phyloP scores from a whole-genome alignment of 352 stramenopile genomes.

The Pilasporangium apinafurcum region DNA sequence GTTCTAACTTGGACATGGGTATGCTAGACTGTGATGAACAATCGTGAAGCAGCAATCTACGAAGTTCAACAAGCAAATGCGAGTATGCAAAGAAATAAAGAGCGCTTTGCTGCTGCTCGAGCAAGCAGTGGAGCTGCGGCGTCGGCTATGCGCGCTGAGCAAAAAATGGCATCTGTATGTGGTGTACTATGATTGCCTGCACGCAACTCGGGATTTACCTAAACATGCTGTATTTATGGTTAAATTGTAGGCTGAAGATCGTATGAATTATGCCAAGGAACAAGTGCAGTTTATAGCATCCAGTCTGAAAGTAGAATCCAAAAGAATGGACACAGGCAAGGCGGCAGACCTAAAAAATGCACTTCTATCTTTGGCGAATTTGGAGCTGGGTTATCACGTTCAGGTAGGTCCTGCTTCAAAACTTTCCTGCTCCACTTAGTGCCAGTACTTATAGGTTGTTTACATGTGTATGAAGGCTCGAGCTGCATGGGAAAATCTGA shows the following conservation, averaged over 20 bases:
- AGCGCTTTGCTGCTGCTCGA: constrained; percentile 76
- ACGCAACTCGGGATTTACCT: background rate
- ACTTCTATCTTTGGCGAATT: constrained; percentile 66
- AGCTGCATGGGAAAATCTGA: constrained; percentile 62
- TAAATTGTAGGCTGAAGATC: constrained; percentile 55
- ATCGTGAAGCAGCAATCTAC: constrained; percentile 78
- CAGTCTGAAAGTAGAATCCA: constrained; percentile 81
- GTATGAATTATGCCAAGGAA: constrained; percentile 82
- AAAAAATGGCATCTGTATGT: constrained; percentile 81
- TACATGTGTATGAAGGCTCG: constrained; percentile 32
- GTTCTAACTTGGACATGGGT: constrained; percentile 1
- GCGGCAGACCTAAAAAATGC: constrained; percentile 73
- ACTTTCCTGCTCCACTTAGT: background rate
- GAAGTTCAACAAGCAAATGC: constrained; percentile 87
- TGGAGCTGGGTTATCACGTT: constrained; percentile 77
- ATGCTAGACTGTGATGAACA: constrained; percentile 74
- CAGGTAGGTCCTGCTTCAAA: no score
- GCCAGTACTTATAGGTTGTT: background rate
- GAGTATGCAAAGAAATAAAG: constrained; percentile 87
- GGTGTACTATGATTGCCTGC: background rate
- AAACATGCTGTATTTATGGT: background rate
- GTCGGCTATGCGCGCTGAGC: constrained; percentile 82
- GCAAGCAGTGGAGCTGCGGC: constrained; percentile 79
- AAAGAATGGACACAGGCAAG: constrained; percentile 76
- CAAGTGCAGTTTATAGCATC: constrained; percentile 86